Percentiles rank a stretch among this genome's conserved stretches.
Conservation (phyloP, 345 rosid species). For the Eucalyptus guilfoylei region DNA sequence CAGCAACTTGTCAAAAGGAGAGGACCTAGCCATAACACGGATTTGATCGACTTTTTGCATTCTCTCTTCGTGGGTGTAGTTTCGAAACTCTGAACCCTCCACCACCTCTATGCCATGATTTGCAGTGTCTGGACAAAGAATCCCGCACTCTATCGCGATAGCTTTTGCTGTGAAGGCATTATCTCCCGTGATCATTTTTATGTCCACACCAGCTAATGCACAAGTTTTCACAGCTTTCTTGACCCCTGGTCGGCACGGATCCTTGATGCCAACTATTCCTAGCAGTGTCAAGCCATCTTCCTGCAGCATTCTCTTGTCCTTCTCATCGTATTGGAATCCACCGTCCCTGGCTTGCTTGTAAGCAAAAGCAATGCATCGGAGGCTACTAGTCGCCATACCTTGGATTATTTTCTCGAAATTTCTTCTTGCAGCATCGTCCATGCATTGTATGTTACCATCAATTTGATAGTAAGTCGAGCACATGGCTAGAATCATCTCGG, state of each 20-base stretch:
- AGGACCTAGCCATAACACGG: slow-evolving; percentile 77
- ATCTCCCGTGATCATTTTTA: slow-evolving; percentile 84
- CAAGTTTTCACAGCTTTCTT: slow-evolving; percentile 56
- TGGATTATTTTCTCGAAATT: slow-evolving; percentile 35
- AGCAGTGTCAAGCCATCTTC: slow-evolving; percentile 35
- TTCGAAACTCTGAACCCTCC: slow-evolving; percentile 51
- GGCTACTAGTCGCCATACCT: slow-evolving; percentile 55
- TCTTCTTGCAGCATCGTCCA: slow-evolving; percentile 12
- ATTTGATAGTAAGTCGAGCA: slow-evolving; percentile 46
- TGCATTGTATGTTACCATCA: slow-evolving; percentile 15
- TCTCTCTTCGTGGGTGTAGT: slow-evolving; percentile 26
- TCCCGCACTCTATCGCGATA: slow-evolving; percentile 65
- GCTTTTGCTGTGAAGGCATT: slow-evolving; percentile 73
- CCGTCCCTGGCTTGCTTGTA: slow-evolving; percentile 16
- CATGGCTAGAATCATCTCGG: slow-evolving; percentile 65
- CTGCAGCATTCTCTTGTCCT: slow-evolving; percentile 8
- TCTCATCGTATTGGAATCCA: background rate
- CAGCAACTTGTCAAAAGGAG: slow-evolving; percentile 61
- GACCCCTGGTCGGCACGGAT: slow-evolving; percentile 60
- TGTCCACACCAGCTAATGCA: slow-evolving; percentile 44
- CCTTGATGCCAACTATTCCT: slow-evolving; percentile 71
- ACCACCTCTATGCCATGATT: slow-evolving; percentile 22
- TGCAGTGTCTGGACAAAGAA: slow-evolving; percentile 10
- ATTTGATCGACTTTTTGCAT: slow-evolving; percentile 38
- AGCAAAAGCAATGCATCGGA: slow-evolving; percentile 73